These are phyloP conservation scores for Ascochyta clinopodiicola DNA, from an alignment of 2,329 filamentous ascomycete species.

Conservation along the genomic window DNA sequence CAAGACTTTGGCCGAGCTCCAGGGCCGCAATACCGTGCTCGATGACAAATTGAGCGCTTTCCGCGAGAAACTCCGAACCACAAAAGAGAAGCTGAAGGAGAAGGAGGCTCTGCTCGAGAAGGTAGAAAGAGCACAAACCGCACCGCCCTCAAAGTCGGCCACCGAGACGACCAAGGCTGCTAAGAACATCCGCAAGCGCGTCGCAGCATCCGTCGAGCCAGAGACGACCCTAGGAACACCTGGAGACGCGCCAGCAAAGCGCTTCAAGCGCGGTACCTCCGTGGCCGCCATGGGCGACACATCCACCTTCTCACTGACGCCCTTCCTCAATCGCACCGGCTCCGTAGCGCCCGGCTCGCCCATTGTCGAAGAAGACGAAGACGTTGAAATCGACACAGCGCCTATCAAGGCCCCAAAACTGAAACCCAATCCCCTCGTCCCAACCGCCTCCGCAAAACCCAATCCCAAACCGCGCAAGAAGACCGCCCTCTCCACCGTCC, in stretches of 20 bases:
- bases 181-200: constrained; percentile 53
- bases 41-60: constrained; percentile 75
- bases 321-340: constrained; percentile 81
- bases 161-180: constrained; percentile 42
- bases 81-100: constrained; percentile 76
- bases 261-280: constrained; percentile 58
- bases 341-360: constrained; percentile 59
- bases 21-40: constrained; percentile 67
- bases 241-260: constrained; percentile 56
- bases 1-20: constrained; percentile 65
- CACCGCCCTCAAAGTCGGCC: constrained; percentile 37
- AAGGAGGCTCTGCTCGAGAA: constrained; percentile 59
- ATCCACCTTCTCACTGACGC: constrained; percentile 91
- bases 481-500: constrained; percentile 38
- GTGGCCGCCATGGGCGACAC: constrained; percentile 75
- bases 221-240: constrained; percentile 59
- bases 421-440: constrained; percentile 54
- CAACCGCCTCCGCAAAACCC: constrained; percentile 53
- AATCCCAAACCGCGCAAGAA: constrained; percentile 55
- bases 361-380: constrained; percentile 45
- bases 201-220: constrained; percentile 53
- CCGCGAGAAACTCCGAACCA: constrained; percentile 71
- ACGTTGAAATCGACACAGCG: constrained; percentile 26
- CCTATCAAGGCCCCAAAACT: constrained; percentile 41
- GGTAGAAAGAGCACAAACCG: constrained; percentile 52